Percentiles rank a stretch among this genome's conserved stretches.
phyloP scores from a whole-genome alignment of 2,329 filamentous ascomycete species.

The Paraphaeosphaeria sporulosa region DNA sequence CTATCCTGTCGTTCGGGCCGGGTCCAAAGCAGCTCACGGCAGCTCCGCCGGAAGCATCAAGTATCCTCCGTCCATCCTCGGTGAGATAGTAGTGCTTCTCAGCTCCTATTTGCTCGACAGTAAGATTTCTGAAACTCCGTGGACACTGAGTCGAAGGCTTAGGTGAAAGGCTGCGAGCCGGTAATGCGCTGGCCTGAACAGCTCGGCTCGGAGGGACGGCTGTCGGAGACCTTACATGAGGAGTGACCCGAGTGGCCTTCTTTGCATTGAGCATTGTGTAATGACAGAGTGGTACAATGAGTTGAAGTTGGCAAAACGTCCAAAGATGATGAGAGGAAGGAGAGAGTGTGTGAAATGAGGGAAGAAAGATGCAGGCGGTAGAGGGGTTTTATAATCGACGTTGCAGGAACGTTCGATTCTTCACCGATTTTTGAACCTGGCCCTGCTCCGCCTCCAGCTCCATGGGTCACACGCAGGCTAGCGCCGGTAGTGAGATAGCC shows the following conservation, averaged over 20 bases:
- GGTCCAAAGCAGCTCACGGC: constrained; percentile 77
- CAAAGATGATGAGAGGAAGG: not conserved
- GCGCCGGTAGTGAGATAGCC: constrained; percentile 8
- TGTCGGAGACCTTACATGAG: not conserved
- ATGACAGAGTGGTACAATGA: not conserved
- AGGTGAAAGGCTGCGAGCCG: not conserved
- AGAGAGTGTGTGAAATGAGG: not conserved
- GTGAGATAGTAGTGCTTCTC: constrained; percentile 61
- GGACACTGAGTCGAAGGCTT: not conserved
- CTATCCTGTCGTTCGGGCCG: constrained; percentile 67
- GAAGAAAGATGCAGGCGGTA: not conserved
- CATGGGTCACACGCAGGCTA: constrained; percentile 5
- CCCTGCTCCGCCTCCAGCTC: not conserved
- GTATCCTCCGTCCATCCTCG: constrained; percentile 62
- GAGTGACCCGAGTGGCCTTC: not conserved
- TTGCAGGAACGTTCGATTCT: not conserved
- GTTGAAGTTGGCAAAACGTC: no score
- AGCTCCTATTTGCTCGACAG: not conserved
- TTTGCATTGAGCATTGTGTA: constrained; percentile 1
- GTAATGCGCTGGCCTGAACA: not conserved
- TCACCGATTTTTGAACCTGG: constrained; percentile 8
- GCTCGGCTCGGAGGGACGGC: not conserved
- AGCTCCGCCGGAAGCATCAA: constrained; percentile 78
- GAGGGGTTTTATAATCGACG: not conserved
- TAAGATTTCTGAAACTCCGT: not conserved